Conservation (phyloP, 441 rosid species). For the Erodium chrysanthum region DNA sequence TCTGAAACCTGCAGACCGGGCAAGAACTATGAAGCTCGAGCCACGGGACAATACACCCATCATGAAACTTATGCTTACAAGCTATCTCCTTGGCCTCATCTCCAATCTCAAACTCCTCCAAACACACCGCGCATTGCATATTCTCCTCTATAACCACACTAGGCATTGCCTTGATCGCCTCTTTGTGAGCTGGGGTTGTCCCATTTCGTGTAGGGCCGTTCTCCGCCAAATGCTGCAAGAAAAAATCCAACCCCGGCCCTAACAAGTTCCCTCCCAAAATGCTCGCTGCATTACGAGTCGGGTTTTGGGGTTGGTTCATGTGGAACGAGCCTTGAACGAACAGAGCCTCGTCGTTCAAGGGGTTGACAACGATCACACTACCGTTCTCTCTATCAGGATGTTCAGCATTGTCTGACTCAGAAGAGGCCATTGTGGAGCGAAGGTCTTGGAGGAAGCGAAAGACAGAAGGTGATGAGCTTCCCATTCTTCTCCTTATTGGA, state of each 20-base stretch:
- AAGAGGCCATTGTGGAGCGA: conserved; percentile 18
- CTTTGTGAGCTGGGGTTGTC: conserved; percentile 55
- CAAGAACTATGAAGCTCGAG: conserved; percentile 70
- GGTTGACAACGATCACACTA: conserved; percentile 33
- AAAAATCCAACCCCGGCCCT: conserved; percentile 64
- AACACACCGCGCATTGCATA: conserved; percentile 42
- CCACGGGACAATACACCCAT: conserved; percentile 64
- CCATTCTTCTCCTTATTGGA: conserved; percentile 25
- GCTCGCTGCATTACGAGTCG: conserved; percentile 15
- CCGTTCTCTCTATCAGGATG: conserved; percentile 14
- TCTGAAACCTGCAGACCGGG: conserved; percentile 62
- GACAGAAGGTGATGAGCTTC: conserved; percentile 24
- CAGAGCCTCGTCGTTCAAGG: conserved; percentile 7
- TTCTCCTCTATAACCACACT: conserved; percentile 34
- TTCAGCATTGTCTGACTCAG: conserved; percentile 17
- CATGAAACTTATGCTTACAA: conserved; percentile 60
- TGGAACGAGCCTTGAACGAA: no score
- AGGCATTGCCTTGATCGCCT: conserved; percentile 53
- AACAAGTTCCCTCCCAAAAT: conserved; percentile 47
- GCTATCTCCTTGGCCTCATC: conserved; percentile 58
- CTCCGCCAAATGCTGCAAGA: conserved; percentile 67
- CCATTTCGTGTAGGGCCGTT: conserved; percentile 57
- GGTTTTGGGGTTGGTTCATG: conserved; percentile 19
- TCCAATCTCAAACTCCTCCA: conserved; percentile 46
- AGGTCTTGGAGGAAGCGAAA: conserved; percentile 32